Conservation (phyloP, 345 rosid species). For the Schrenkiella parvula region DNA sequence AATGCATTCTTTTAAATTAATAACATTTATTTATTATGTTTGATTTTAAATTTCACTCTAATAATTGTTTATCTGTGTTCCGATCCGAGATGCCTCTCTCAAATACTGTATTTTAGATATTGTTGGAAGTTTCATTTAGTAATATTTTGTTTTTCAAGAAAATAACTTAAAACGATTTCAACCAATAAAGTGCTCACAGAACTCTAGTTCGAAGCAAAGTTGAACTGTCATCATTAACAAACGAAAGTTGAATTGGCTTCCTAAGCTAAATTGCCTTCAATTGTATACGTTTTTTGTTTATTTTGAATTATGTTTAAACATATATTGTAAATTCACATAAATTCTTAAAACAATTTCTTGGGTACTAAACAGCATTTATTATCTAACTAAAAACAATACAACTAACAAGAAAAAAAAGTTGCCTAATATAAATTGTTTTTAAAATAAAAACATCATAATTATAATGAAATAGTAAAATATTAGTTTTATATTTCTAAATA, state of each 20-base stretch:
- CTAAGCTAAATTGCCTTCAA: neutral
- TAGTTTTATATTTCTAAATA: too few relatives aligned
- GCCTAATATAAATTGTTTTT: too few relatives aligned
- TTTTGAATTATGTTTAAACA: too few relatives aligned
- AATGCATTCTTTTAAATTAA: neutral
- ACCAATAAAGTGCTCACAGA: neutral
- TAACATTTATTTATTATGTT: neutral
- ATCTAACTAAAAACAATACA: neutral
- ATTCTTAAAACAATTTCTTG: too few relatives aligned
- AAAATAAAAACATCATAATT: too few relatives aligned
- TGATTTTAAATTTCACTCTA: neutral
- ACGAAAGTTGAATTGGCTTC: neutral
- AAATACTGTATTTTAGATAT: neutral
- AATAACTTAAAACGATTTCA: neutral
- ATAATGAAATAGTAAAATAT: too few relatives aligned
- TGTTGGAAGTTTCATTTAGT: neutral
- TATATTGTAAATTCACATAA: too few relatives aligned
- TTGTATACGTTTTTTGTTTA: too few relatives aligned
- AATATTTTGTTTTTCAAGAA: neutral
- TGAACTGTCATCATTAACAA: neutral
- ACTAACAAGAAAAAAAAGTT: too few relatives aligned
- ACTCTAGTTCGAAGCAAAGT: neutral
- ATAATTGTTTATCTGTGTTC: neutral
- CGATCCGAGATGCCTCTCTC: slow-evolving; percentile 20
- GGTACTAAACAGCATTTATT: neutral